Evolutionary conservation across 2,329 filamentous ascomycete genomes (phyloP).

Genomic region (Colletotrichum tropicale): DNA sequence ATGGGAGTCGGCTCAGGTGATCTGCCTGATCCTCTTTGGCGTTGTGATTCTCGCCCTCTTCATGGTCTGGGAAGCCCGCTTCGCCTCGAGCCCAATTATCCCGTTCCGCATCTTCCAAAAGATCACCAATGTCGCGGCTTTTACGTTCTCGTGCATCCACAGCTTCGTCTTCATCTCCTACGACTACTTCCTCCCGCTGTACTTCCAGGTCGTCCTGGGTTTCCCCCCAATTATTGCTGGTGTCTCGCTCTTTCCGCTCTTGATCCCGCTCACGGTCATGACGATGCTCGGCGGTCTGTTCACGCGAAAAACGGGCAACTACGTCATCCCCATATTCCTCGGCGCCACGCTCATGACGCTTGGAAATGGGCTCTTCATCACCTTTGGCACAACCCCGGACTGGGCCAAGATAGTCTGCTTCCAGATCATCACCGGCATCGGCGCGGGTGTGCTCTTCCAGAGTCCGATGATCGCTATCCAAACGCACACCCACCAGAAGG

Average conservation of each 20-base stretch:
- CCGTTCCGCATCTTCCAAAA: conserved; percentile 56
- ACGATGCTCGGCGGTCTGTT: conserved; percentile 34
- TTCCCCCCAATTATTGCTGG: conserved; percentile 55
- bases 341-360: conserved; percentile 61
- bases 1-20: conserved; percentile 55
- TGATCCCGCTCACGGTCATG: conserved; percentile 27
- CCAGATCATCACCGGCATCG: conserved; percentile 51
- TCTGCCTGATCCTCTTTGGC: conserved; percentile 58
- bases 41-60: conserved; percentile 44
- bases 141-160: conserved; percentile 36
- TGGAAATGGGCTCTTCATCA: conserved; percentile 61
- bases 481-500: conserved; percentile 48
- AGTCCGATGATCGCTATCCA: conserved; percentile 59
- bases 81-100: conserved; percentile 63
- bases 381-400: conserved; percentile 55
- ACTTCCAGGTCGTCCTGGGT: conserved; percentile 61
- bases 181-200: conserved; percentile 66
- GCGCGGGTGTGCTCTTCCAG: conserved; percentile 59
- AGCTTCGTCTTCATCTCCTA: conserved; percentile 57
- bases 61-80: conserved; percentile 56
- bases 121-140: conserved; percentile 52
- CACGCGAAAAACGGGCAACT: conserved; percentile 69
- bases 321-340: conserved; percentile 58
- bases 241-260: conserved; percentile 57
- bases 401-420: conserved; percentile 54